Base-by-base conservation (phyloP, 257 asterid species). In the Pogostemon cablin region DNA sequence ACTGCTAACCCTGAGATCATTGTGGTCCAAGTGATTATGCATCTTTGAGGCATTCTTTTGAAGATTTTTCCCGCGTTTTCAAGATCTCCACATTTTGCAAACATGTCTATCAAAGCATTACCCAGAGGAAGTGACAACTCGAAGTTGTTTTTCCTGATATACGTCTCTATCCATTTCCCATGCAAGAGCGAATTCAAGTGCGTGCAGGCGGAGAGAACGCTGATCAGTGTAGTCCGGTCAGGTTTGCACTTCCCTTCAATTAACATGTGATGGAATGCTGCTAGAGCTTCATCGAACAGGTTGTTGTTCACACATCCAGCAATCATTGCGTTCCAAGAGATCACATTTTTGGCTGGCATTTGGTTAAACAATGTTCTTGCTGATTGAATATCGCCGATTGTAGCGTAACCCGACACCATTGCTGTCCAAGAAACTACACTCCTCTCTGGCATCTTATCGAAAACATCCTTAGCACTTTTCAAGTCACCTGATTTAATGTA, bases 291-390 rank as follows among this genome's bases (percentile, higher is more conserved):
- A 48, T 81, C 80, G 37, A 83, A 86, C 80, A 62, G 38, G 75
- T 71, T 83, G 76, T 71, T 76, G 46, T 76, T 77, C 12, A 81
- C 88, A 61, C 77, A 83, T 8, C 88, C 86, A 6, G 91, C 59
- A 53, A 86, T 83, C 88, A 83, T 83, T 4, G 90, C 88, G 17
- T 85, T 85, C 90, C 90, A 85, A 0, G 88, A 77, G 46, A 85
- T 74, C n/a, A 83, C 88, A 57, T 70, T 86, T 78, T 81, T 81
- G 1, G 2, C 41, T 1, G 85, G 86, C 81, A 86, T 81, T 46
- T 41, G 72, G 47, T 65, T 39, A 34, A 84, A 83, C 6, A 79
- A 25, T 40, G 32, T 73, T 43, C 78, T 78, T 34, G 87, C 86
- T 20, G 81, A 76, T 67, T 60, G 54, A 34, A 78, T 37, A 70